phyloP scores from a whole-genome alignment of 192 early-diverging fungal genomes.

The Fimicolochytrium jonesii region DNA sequence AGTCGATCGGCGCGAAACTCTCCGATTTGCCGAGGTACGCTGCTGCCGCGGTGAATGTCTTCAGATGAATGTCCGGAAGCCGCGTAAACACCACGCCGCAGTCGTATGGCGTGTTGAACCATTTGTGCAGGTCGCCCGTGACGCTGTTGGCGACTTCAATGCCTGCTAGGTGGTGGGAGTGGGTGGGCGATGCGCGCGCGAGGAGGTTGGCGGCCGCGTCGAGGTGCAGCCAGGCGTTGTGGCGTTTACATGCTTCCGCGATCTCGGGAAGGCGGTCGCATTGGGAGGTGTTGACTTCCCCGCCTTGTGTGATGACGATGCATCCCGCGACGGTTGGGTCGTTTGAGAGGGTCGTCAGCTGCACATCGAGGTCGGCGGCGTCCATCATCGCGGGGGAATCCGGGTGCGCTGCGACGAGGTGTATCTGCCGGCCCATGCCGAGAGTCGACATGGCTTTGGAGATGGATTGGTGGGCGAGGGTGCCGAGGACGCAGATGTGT shows the following conservation, averaged over 20 bases:
- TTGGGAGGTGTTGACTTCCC: slow-evolving; percentile 55
- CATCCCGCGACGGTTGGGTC: slow-evolving; percentile 15
- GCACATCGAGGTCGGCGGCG: background rate
- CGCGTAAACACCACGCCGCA: slow-evolving; percentile 47
- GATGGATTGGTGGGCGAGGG: slow-evolving; percentile 28
- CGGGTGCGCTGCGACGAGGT: slow-evolving; percentile 1
- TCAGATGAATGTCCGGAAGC: slow-evolving; percentile 1
- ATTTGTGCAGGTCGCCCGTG: slow-evolving; percentile 58
- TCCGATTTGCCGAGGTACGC: slow-evolving; percentile 31
- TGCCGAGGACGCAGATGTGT: slow-evolving; percentile 7
- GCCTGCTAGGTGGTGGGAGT: background rate
- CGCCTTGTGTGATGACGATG: slow-evolving; percentile 47
- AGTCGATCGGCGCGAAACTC: slow-evolving; percentile 4
- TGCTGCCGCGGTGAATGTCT: slow-evolving; percentile 24
- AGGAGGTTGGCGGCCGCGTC: slow-evolving; percentile 49
- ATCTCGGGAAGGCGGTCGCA: slow-evolving; percentile 38
- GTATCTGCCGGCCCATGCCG: background rate
- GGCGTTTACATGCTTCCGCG: slow-evolving; percentile 33
- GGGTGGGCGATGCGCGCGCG: background rate
- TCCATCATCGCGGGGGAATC: background rate
- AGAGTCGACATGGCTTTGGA: background rate
- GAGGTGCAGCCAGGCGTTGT: slow-evolving; percentile 54
- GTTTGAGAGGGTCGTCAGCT: slow-evolving; percentile 17
- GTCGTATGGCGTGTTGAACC: slow-evolving; percentile 64
- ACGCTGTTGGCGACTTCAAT: slow-evolving; percentile 48